phyloP scores from a whole-genome alignment of 257 asterid genomes.

The Jasminum sambac region DNA sequence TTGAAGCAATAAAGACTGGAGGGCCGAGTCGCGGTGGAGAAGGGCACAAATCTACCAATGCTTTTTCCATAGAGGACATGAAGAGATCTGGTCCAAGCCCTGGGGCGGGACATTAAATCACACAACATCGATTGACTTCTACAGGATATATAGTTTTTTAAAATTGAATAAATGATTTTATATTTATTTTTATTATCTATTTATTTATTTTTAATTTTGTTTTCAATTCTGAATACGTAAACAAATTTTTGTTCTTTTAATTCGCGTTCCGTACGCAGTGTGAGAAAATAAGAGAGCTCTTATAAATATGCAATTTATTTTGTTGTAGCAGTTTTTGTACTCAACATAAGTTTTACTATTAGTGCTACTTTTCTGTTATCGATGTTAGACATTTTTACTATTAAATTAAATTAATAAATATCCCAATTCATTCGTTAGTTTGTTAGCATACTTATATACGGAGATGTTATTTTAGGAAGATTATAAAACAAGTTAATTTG shows the following conservation, averaged over 20 bases:
- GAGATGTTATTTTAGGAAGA: too few relatives aligned
- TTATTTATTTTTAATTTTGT: not conserved
- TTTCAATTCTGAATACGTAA: not conserved
- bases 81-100: constrained; percentile 51
- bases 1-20: constrained; percentile 33
- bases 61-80: constrained; percentile 31
- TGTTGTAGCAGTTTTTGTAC: not conserved
- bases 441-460: too few relatives aligned
- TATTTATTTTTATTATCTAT: not conserved
- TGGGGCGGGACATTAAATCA: constrained; percentile 27
- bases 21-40: constrained; percentile 34
- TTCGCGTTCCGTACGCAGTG: not conserved
- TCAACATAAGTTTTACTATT: not conserved
- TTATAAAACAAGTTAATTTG: too few relatives aligned
- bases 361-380: too few relatives aligned
- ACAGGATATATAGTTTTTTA: not conserved
- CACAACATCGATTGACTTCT: not conserved
- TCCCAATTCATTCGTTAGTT: too few relatives aligned
- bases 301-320: not conserved
- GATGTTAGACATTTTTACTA: too few relatives aligned
- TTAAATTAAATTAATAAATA: too few relatives aligned
- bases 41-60: constrained; percentile 23
- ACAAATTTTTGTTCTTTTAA: not conserved
- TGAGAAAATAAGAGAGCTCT: not conserved
- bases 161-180: not conserved